Conservation (phyloP, 1,284 basidiomycete species). For the Heterobasidion irregulare region DNA sequence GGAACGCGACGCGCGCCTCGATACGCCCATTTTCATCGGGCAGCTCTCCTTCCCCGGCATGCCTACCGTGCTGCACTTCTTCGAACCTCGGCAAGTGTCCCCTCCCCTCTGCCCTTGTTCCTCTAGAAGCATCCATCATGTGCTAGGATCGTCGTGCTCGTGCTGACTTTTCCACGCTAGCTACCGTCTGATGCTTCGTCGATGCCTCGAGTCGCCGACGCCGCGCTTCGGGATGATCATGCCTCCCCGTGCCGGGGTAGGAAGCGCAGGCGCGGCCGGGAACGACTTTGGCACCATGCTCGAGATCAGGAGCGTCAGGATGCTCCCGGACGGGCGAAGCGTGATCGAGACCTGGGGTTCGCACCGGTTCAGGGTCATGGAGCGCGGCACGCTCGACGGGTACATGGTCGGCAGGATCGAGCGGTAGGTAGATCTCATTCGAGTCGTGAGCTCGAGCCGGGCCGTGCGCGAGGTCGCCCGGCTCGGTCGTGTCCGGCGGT, state of each 20-base stretch:
- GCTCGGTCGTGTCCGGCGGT: too few species aligned
- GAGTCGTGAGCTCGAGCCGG: not conserved
- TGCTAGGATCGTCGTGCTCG: slow-evolving; percentile 2
- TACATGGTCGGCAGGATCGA: slow-evolving; percentile 86
- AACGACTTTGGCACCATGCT: slow-evolving; percentile 90
- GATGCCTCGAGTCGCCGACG: slow-evolving; percentile 70
- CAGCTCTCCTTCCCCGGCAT: slow-evolving; percentile 86
- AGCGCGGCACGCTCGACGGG: slow-evolving; percentile 78
- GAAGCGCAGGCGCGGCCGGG: slow-evolving; percentile 37
- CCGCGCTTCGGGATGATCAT: slow-evolving; percentile 91
- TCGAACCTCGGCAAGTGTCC: slow-evolving; percentile 64
- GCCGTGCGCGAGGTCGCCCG: too few species aligned
- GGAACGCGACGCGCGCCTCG: slow-evolving; percentile 68
- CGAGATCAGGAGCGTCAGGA: slow-evolving; percentile 80
- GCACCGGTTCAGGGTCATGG: slow-evolving; percentile 79
- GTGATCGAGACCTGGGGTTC: slow-evolving; percentile 84
- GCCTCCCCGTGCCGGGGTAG: slow-evolving; percentile 33
- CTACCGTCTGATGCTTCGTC: slow-evolving; percentile 88
- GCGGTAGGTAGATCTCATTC: slow-evolving; percentile 22
- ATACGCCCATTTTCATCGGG: slow-evolving; percentile 89
- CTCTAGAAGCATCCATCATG: not conserved
- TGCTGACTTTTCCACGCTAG: slow-evolving; percentile 16
- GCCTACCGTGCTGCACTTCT: slow-evolving; percentile 87
- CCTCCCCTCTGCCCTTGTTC: not conserved
- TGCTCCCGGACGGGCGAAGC: slow-evolving; percentile 84